Conservation (phyloP, 768 basidiomycete genomes). For the Coprinopsis marcescibilis region DNA sequence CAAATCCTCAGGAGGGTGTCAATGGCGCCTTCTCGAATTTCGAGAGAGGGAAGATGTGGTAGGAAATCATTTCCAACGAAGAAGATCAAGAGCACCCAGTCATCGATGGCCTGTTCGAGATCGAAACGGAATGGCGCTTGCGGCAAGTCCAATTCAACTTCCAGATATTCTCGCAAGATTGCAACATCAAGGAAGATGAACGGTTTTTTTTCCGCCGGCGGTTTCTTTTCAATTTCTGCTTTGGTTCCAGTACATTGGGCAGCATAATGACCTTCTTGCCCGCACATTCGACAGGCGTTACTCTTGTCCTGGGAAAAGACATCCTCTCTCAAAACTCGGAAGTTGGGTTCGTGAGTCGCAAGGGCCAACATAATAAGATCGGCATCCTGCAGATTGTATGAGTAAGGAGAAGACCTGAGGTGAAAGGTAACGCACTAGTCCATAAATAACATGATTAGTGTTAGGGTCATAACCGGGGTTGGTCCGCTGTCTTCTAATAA, state of each 20-base stretch:
- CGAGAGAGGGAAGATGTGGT: constrained; percentile 95
- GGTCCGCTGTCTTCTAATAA: constrained; percentile 82
- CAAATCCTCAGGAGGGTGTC: constrained; percentile 95
- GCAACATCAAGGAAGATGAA: constrained; percentile 99
- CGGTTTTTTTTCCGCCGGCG: constrained; percentile 77
- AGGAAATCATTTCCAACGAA: constrained; percentile 99
- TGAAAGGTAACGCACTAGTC: constrained; percentile 56
- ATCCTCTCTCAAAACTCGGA: constrained; percentile 95
- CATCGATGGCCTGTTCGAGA: constrained; percentile 96
- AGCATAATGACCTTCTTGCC: constrained; percentile 91
- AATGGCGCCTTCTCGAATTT: constrained; percentile 99
- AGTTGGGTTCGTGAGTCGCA: constrained; percentile 98
- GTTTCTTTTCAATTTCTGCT: constrained; percentile 63
- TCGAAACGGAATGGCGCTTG: constrained; percentile 78
- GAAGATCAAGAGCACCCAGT: constrained; percentile 99
- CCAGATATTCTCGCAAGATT: constrained; percentile 94
- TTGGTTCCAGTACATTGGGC: constrained; percentile 86
- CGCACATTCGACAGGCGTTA: constrained; percentile 85
- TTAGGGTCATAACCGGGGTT: constrained; percentile 93
- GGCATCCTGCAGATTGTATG: constrained; percentile 64
- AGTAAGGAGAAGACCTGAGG: constrained; percentile 5
- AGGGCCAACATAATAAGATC: constrained; percentile 98
- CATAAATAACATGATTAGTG: constrained; percentile 95
- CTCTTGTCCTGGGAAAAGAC: constrained; percentile 85
- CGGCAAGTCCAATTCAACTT: constrained; percentile 88